These are phyloP conservation scores for Emericellopsis cladophorae DNA, from an alignment of 2,329 filamentous ascomycete genomes.

Conservation along the genomic window DNA sequence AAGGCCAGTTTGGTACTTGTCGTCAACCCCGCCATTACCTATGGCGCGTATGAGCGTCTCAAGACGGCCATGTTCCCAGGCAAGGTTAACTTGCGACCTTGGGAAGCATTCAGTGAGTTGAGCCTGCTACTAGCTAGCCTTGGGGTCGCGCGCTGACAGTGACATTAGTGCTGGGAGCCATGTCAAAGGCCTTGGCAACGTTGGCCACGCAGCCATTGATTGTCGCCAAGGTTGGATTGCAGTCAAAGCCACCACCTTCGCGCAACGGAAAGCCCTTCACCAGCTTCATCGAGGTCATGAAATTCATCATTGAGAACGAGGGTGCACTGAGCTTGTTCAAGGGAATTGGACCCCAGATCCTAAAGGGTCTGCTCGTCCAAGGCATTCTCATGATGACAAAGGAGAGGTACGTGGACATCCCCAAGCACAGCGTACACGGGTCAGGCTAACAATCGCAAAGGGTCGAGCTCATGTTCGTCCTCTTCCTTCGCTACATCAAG, in stretches of 20 bases:
- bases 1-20: slow-evolving; percentile 94
- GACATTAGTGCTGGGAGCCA: slow-evolving; percentile 65
- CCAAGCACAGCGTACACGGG: neutral
- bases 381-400: slow-evolving; percentile 99
- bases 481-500: slow-evolving; percentile 73
- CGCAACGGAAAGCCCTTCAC: slow-evolving; percentile 87
- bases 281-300: slow-evolving; percentile 88
- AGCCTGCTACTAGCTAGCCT: no score
- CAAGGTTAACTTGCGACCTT: slow-evolving; percentile 61
- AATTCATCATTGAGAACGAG: slow-evolving; percentile 83
- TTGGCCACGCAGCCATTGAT: slow-evolving; percentile 90
- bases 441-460: slow-evolving; percentile 23
- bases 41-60: slow-evolving; percentile 87
- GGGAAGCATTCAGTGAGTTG: slow-evolving; percentile 81
- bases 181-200: slow-evolving; percentile 87
- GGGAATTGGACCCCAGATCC: slow-evolving; percentile 85
- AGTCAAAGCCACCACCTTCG: slow-evolving; percentile 78
- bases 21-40: slow-evolving; percentile 93
- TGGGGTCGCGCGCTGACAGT: neutral
- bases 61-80: slow-evolving; percentile 67
- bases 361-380: slow-evolving; percentile 88
- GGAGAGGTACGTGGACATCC: slow-evolving; percentile 54
- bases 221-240: slow-evolving; percentile 91
- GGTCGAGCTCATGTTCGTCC: slow-evolving; percentile 77
- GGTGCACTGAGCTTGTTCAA: slow-evolving; percentile 82